phyloP scores from a whole-genome alignment of 352 stramenopile genomes.

The Phytophthora pini region DNA sequence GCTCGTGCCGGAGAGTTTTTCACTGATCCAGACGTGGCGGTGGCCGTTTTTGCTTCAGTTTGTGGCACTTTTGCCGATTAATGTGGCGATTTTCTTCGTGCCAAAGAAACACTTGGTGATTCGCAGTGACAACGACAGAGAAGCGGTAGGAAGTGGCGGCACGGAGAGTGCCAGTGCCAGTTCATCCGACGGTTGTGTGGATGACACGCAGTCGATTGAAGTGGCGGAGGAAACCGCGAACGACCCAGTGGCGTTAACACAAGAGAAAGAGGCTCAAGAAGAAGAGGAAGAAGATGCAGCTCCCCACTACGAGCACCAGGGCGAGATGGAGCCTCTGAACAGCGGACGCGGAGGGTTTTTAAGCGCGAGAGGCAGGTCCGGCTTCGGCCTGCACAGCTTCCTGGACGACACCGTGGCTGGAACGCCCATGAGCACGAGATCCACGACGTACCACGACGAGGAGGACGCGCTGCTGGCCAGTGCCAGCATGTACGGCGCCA shows the following conservation, averaged over 20 bases:
- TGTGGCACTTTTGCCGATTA: slow-evolving; percentile 72
- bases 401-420: slow-evolving; percentile 50
- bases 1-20: slow-evolving; percentile 73
- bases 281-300: background rate
- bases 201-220: slow-evolving; percentile 56
- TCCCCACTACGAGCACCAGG: slow-evolving; percentile 3
- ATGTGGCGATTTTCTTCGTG: slow-evolving; percentile 83
- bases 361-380: slow-evolving; percentile 27
- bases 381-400: slow-evolving; percentile 41
- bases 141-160: slow-evolving; percentile 33
- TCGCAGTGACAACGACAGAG: slow-evolving; percentile 54
- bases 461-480: slow-evolving; percentile 79
- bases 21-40: slow-evolving; percentile 76
- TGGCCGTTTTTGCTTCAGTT: slow-evolving; percentile 90
- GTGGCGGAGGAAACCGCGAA: slow-evolving; percentile 29
- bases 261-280: slow-evolving; percentile 10
- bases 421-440: slow-evolving; percentile 61
- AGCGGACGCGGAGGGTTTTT: slow-evolving; percentile 35
- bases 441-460: slow-evolving; percentile 69
- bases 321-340: slow-evolving; percentile 36
- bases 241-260: background rate
- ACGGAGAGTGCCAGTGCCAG: slow-evolving; percentile 54
- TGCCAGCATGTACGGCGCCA: slow-evolving; percentile 72
- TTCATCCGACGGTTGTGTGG: slow-evolving; percentile 47
- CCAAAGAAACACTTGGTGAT: slow-evolving; percentile 80